Conservation (phyloP, 208 protist species). For the Angomonas deanei region DNA sequence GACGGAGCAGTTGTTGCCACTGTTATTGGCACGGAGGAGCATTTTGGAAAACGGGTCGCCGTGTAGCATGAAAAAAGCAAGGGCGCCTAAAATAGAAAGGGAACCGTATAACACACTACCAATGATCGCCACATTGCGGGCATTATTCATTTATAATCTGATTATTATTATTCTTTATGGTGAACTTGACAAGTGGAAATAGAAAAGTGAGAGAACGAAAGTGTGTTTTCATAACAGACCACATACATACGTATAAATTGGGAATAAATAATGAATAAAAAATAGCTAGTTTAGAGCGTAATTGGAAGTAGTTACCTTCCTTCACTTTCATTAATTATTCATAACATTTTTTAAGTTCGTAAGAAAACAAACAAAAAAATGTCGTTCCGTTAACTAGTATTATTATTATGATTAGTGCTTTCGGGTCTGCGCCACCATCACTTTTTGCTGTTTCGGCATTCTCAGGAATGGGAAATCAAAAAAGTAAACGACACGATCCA, state of each 20-base stretch:
- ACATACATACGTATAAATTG: neutral
- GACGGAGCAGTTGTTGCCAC: conserved; percentile 12
- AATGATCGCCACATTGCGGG: conserved; percentile 43
- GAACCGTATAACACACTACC: conserved; percentile 40
- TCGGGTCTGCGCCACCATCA: neutral
- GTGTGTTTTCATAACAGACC: neutral
- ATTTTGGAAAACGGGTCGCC: conserved; percentile 13
- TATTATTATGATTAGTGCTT: neutral
- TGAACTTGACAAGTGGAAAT: too few relatives aligned
- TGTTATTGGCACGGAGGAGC: conserved; percentile 6
- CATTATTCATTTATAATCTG: neutral
- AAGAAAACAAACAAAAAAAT: neutral
- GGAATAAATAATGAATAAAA: too few relatives aligned
- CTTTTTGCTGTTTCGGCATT: neutral
- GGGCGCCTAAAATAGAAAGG: conserved; percentile 26
- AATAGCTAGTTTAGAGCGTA: too few relatives aligned
- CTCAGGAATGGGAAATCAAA: neutral
- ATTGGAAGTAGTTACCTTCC: too few relatives aligned
- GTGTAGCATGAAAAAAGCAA: conserved; percentile 22
- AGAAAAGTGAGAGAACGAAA: neutral
- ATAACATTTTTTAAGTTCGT: neutral
- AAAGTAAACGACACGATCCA: neutral
- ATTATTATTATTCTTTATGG: neutral
- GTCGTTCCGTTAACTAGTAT: too few relatives aligned
- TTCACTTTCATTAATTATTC: neutral